Evolutionary conservation across 495 filamentous ascomycete genomes (phyloP), one percentile per base, ranked within the genome.

Genomic region (Recurvomyces mirabilis): DNA sequence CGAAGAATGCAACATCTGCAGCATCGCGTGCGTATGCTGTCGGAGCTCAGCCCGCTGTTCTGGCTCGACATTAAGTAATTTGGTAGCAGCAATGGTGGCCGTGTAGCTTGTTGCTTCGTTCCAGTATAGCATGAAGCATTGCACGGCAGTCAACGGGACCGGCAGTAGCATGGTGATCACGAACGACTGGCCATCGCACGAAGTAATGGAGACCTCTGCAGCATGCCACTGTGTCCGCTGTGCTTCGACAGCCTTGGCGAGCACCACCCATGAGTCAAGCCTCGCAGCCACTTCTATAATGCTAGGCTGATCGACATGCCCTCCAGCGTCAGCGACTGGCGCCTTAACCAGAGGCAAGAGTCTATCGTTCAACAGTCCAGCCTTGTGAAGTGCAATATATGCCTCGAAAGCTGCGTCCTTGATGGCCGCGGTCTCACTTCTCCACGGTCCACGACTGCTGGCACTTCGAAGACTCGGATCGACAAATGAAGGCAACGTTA

Each of bases 391-490:
- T 2, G 69, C 70, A 20, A 71, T 61, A 55, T 89, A 94, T 11
- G 87, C 84, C 53, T 85, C 72, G 41, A 94, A 91, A 0, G 87
- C 84, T 2, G 84, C 80, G 56, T 95, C 91, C 49, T 80, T 83
- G 49, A 68, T 76, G 4, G 91, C 89, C 38, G 70, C 78, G 29
- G 70, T 75, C 58, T 94, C 85, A 1, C 80, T 82, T 4, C 47
- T 57, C 86, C 87, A 95, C 35, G 58, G 46, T 4, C 50, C 46
- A 5, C 54, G 57, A 29, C 84, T 76, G 23, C 62, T 50, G 1
- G 71, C 62, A 21, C 55, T 59, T 7, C 87, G 76, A n/a, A 85
- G 64, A 3, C 71, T 54, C 0, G 73, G 66, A 41, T 81, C 68
- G 10, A 95, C 71, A 10, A 74, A 82, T 21, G 70, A 72, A 0